Evolutionary conservation across 2,329 filamentous ascomycete species (phyloP).

Genomic region (Diaporthe velutina): DNA sequence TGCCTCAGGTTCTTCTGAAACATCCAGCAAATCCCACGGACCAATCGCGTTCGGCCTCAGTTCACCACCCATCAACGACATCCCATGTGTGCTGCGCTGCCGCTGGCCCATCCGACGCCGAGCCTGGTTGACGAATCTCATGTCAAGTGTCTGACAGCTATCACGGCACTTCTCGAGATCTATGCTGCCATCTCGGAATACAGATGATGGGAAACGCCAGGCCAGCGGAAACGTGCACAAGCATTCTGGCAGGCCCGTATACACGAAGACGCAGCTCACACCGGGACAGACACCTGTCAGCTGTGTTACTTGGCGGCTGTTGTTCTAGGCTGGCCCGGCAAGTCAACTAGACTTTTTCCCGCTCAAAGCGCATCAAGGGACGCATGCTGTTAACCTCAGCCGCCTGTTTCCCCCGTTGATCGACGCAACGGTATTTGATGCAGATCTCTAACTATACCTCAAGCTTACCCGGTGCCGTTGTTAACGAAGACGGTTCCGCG

Average conservation of each 20-base stretch:
- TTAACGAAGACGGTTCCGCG: neutral
- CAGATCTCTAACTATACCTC: slow-evolving; percentile 8
- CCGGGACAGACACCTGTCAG: slow-evolving; percentile 18
- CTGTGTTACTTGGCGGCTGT: neutral
- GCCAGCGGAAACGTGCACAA: slow-evolving; percentile 10
- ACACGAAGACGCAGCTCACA: neutral
- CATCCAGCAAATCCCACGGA: slow-evolving; percentile 30
- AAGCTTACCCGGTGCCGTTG: neutral
- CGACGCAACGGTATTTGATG: slow-evolving; percentile 24
- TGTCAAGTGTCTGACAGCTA: slow-evolving; percentile 25
- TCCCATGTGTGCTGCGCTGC: slow-evolving; percentile 24
- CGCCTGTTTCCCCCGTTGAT: slow-evolving; percentile 5
- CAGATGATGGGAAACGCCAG: slow-evolving; percentile 24
- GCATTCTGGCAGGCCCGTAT: slow-evolving; percentile 1
- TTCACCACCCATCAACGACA: slow-evolving; percentile 24
- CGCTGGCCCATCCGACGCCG: slow-evolving; percentile 19
- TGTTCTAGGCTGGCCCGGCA: slow-evolving; percentile 25
- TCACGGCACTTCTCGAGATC: slow-evolving; percentile 17
- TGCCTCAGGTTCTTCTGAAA: slow-evolving; percentile 41
- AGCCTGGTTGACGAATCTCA: slow-evolving; percentile 9
- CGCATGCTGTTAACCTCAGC: slow-evolving; percentile 21
- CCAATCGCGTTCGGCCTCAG: slow-evolving; percentile 30
- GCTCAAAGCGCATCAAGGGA: slow-evolving; percentile 9
- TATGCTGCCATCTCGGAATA: slow-evolving; percentile 28
- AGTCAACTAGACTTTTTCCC: slow-evolving; percentile 16